Evolutionary conservation across 164 flowering plant genomes (phyloP).

Genomic region (Sedum album): DNA sequence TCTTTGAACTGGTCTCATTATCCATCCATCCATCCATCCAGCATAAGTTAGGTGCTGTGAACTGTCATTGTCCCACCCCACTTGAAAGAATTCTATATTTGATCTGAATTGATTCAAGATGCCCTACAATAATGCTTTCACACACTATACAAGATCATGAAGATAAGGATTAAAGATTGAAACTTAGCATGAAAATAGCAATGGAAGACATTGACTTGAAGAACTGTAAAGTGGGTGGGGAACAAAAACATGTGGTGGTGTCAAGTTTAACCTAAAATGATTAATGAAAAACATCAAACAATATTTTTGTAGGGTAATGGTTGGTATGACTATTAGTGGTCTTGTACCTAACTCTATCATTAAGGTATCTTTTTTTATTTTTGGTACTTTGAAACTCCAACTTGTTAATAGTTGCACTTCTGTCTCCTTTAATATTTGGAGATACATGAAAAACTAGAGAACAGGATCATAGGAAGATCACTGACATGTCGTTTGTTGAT

Average conservation of each 20-base stretch:
- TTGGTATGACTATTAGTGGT: not conserved
- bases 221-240: not conserved
- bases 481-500: constrained; percentile 3
- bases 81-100: not conserved
- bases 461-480: not conserved
- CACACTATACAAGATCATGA: not conserved
- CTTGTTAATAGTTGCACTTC: not conserved
- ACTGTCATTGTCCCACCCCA: not conserved
- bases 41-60: not conserved
- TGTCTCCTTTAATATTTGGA: not conserved
- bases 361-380: not conserved
- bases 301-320: not conserved
- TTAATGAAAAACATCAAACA: not conserved
- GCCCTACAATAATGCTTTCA: not conserved
- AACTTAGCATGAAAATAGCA: not conserved
- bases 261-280: not conserved
- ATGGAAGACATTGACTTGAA: not conserved
- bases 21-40: not conserved
- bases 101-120: not conserved
- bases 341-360: not conserved
- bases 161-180: not conserved
- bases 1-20: not conserved
- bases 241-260: constrained; percentile 2
- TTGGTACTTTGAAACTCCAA: not conserved
- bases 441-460: not conserved